These are phyloP conservation scores for Suhomyces anneliseae DNA, from an alignment of 1,139 yeast species.

Conservation along the genomic window DNA sequence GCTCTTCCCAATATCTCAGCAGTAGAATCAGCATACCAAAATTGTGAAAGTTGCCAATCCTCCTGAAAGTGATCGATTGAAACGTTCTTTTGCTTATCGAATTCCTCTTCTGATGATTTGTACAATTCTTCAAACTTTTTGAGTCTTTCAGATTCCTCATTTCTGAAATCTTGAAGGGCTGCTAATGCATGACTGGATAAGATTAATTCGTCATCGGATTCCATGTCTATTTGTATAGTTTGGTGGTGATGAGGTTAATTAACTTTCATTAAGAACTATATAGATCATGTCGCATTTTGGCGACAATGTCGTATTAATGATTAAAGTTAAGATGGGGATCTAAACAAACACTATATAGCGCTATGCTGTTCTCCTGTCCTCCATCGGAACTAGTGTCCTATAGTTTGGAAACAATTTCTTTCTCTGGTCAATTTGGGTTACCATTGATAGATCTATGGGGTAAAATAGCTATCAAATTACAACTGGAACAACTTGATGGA, in stretches of 20 bases:
- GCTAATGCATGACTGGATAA: conserved; percentile 74
- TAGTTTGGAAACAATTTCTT: conserved; percentile 32
- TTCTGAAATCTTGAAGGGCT: conserved; percentile 69
- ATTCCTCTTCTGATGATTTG: conserved; percentile 58
- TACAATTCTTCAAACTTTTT: conserved; percentile 60
- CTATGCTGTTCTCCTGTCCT: conserved; percentile 22
- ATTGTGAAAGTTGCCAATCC: conserved; percentile 93
- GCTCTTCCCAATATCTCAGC: conserved; percentile 69
- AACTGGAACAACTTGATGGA: conserved; percentile 24
- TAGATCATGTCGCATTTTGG: conserved; percentile 1
- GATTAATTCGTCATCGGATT: conserved; percentile 43
- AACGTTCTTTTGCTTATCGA: conserved; percentile 23
- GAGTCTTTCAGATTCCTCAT: conserved; percentile 62
- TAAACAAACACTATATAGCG: not conserved
- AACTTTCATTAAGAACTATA: not conserved
- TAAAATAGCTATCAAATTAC: conserved; percentile 21
- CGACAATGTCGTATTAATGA: conserved; percentile 8
- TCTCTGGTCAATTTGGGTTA: conserved; percentile 38
- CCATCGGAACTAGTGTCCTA: conserved; percentile 28
- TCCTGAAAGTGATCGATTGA: conserved; percentile 72
- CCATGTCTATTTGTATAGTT: conserved; percentile 19
- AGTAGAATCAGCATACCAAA: conserved; percentile 80
- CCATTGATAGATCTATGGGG: conserved; percentile 34
- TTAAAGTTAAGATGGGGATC: not conserved
- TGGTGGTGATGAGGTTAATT: not conserved